Conservation (phyloP, 2,329 filamentous ascomycete species). For the Epichloe festucae region DNA sequence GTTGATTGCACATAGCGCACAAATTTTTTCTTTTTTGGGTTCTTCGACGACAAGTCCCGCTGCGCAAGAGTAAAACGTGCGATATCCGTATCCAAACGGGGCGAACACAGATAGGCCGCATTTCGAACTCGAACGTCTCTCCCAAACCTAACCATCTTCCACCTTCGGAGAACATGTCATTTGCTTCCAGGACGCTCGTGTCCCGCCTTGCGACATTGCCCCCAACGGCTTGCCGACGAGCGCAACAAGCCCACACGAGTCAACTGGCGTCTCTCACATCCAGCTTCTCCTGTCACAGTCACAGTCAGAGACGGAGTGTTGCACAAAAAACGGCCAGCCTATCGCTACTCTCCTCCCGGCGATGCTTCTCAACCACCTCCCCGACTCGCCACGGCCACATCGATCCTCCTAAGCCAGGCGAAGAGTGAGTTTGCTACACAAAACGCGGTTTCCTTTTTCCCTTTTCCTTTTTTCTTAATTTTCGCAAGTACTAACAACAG, state of each 20-base stretch:
- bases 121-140: too few species aligned
- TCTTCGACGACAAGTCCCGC: too few species aligned
- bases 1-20: neutral
- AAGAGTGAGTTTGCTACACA: conserved; percentile 55
- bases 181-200: conserved; percentile 20
- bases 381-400: conserved; percentile 62
- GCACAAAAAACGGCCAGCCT: neutral
- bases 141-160: neutral
- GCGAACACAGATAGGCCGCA: too few species aligned
- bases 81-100: too few species aligned
- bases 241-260: conserved; percentile 14
- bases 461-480: too few species aligned
- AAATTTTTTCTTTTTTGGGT: neutral
- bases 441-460: neutral
- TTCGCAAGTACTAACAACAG: neutral
- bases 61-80: too few species aligned
- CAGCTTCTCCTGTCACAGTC: neutral
- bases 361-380: conserved; percentile 54
- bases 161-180: conserved; percentile 12
- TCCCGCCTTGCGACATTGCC: conserved; percentile 21
- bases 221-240: conserved; percentile 16
- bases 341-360: conserved; percentile 6
- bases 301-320: neutral
- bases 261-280: neutral
- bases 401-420: conserved; percentile 70